Percentiles rank a stretch among this genome's conserved stretches.
Conservation (phyloP, 805 yeast genomes). For the Saturnispora dispora region DNA sequence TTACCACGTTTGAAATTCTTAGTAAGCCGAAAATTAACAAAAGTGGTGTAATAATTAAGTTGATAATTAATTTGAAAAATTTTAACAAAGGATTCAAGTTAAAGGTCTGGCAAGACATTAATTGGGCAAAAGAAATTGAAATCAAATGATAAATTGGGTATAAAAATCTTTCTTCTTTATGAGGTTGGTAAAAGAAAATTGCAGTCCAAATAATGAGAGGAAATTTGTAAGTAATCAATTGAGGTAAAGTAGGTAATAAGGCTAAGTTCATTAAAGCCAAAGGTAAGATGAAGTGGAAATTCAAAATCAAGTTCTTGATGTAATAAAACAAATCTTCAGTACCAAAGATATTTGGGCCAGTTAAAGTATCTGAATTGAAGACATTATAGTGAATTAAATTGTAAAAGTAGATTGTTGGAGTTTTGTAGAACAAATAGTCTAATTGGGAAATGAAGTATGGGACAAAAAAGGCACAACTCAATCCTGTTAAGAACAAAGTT, state of each 20-base stretch:
- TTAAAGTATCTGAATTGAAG: conserved; percentile 47
- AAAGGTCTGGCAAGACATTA: conserved; percentile 27
- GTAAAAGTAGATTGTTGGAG: conserved; percentile 59
- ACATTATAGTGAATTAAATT: conserved; percentile 84
- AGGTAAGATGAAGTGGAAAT: conserved; percentile 53
- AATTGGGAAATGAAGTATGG: conserved; percentile 24
- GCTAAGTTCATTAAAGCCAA: conserved; percentile 35
- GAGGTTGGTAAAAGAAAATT: conserved; percentile 69
- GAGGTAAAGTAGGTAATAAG: conserved; percentile 2
- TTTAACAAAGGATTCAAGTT: conserved; percentile 7
- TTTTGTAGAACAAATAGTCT: conserved; percentile 58
- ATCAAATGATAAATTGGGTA: conserved; percentile 77
- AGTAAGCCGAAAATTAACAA: conserved; percentile 8
- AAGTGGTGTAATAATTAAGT: neutral
- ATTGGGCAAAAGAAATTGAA: conserved; percentile 46
- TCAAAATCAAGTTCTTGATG: conserved; percentile 54
- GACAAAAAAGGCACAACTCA: conserved; percentile 13
- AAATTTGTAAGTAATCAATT: conserved; percentile 18
- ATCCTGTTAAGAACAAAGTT: conserved; percentile 14
- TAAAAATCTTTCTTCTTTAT: conserved; percentile 86
- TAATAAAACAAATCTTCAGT: conserved; percentile 74
- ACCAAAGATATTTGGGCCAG: conserved; percentile 91
- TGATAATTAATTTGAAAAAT: conserved; percentile 5
- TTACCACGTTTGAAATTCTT: conserved; percentile 41
- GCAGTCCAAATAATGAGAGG: conserved; percentile 50